Evolutionary conservation across 2,329 filamentous ascomycete species (phyloP), one percentile per base, ranked within the genome.

Genomic region (Claviceps maximensis): DNA sequence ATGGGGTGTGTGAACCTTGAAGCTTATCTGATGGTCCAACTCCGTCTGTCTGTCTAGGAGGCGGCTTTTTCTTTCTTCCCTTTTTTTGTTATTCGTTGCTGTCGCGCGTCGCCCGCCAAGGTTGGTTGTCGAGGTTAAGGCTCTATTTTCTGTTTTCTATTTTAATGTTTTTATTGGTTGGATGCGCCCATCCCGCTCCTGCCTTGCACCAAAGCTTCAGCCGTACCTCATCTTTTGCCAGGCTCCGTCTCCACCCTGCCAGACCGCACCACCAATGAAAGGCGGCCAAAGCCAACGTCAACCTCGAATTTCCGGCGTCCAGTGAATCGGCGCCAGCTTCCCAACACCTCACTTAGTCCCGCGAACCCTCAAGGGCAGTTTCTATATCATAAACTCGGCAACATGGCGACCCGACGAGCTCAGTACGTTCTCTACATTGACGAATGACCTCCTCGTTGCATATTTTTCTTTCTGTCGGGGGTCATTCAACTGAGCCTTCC

Each of bases 371-470:
- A 54, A 56, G 58, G 60, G 58, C 62, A 60, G 59, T 62, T 54
- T 58, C 59, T 58, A 62, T 52, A 61, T 55, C 19, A 33, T n/a
- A n/a, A 12, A 15, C 46, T 23, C 58, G 57, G 58, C 62, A 71
- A 53, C 57, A 73, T 73, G 71, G 62, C 71, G 60, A 62, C 65
- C 58, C 69, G 71, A 69, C 64, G 68, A 62, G 55, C 71, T 57
- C 64, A 71, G 71, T 73, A 69, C 53, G 71, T 70, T 45, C 21
- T 6, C 19, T 38, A 13, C 15, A 3, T 38, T 38, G 13, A 9
- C 21, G 10, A 17, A 5, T 33, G 31, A 8, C 6, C 21, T 7
- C 9, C 9, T 7, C 1, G 7, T 8, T 13, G 6, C n/a, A 9
- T 29, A 1, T 8, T 1, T 10, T 31, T 19, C 21, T 12, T 40